Base-by-base conservation (phyloP, 164 flowering plant species). In the Magnolia officinalis region DNA sequence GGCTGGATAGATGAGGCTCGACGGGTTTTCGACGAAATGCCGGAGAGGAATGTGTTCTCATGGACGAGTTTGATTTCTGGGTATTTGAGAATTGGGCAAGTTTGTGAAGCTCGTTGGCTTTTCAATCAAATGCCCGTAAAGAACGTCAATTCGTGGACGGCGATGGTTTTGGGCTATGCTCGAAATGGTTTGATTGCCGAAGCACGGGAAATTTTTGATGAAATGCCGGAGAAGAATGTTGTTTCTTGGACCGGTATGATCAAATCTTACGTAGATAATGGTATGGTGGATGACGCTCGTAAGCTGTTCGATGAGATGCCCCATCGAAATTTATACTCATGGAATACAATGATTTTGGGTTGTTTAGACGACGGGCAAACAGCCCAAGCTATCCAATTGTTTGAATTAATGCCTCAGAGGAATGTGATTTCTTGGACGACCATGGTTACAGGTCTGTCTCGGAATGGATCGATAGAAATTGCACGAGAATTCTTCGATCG, bases 31-130 rank as follows among this genome's bases (percentile, higher is more conserved):
- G 86, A 88, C 64, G 67, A 31, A 6, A 90, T 87, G 90, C 74
- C 81, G 1, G 78, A 82, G 55, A 81, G 83, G 55, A 87, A 88
- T 84, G 89, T 87, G 0, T 83, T 70, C 73, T 80, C 90, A 0
- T 90, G 91, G 90, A 88, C 86, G 19, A 81, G 87, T 82, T 80
- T 87, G 86, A 81, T 90, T 67, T 84, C 88, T 59, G 91, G 89
- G 74, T 88, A 86, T 66, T 78, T 87, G 58, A 72, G 77, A 31
- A 61, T 67, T 16, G 86, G 92, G 13, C 50, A 51, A 8, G 80
- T 83, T 52, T 79, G 72, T 72, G 87, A 83, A 74, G 92, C 87
- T 67, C 67, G 79, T 11, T 51, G 67, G 65, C 74, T 89, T 50
- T 88, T 86, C 76, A 50, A 84, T 69, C 75, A 59, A 61, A 89